Evolutionary conservation across 2,329 filamentous ascomycete genomes (phyloP).

Genomic region (Phoma sp.): DNA sequence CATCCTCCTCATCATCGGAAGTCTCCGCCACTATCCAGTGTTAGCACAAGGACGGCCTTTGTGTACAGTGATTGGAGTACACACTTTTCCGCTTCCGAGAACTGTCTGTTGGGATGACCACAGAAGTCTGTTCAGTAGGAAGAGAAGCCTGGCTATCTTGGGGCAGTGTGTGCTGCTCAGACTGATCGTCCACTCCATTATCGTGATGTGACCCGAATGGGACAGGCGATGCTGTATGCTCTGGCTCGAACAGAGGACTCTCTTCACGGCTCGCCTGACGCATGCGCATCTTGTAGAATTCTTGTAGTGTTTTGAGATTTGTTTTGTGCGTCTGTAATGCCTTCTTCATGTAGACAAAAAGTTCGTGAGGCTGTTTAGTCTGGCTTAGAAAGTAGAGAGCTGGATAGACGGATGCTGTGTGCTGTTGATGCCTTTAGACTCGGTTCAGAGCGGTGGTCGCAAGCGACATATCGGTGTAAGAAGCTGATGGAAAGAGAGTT

Average conservation of each 20-base stretch:
- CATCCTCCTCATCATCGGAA: slow-evolving; percentile 10
- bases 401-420: background rate
- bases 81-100: slow-evolving; percentile 9
- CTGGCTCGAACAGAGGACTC: background rate
- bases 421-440: no score
- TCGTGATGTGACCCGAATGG: background rate
- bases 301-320: background rate
- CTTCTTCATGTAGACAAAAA: background rate
- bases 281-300: background rate
- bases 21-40: background rate
- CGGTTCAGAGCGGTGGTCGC: no score
- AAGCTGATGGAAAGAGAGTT: no score
- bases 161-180: background rate
- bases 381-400: background rate
- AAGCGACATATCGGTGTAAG: no score
- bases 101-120: no score
- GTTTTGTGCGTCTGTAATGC: background rate
- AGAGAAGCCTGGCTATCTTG: background rate
- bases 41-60: no score
- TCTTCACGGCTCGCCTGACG: background rate
- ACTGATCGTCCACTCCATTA: background rate
- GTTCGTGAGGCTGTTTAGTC: background rate
- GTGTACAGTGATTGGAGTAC: background rate
- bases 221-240: background rate
- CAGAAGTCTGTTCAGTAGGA: no score